These are phyloP conservation scores for Ganoderma leucocontextum DNA, from an alignment of 1,284 basidiomycete species.

Conservation along the genomic window DNA sequence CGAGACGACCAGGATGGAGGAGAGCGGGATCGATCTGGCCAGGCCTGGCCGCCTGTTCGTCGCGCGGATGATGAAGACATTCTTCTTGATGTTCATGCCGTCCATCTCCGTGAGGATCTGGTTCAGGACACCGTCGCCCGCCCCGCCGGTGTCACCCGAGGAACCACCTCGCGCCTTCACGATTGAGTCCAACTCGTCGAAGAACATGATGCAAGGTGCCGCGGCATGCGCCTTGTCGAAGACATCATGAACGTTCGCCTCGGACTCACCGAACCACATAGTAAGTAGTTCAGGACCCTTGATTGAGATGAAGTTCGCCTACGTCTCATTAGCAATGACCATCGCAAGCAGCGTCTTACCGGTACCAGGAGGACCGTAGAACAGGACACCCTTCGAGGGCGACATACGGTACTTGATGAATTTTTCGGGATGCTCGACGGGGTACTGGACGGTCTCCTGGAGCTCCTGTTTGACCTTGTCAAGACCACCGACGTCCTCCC, in stretches of 20 bases:
- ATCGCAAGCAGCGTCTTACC: slow-evolving; percentile 97
- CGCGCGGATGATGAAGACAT: slow-evolving; percentile 98
- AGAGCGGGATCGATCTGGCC: slow-evolving; percentile 98
- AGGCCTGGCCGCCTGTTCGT: slow-evolving; percentile 99
- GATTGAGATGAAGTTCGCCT: slow-evolving; percentile 98
- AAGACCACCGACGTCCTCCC: slow-evolving; percentile 99
- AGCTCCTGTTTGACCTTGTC: slow-evolving; percentile 99
- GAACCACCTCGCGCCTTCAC: slow-evolving; percentile 93
- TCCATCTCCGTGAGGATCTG: slow-evolving; percentile 99
- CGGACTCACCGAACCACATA: slow-evolving; percentile 99
- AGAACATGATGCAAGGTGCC: slow-evolving; percentile 99
- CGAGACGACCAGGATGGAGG: slow-evolving; percentile 97
- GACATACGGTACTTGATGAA: slow-evolving; percentile 99
- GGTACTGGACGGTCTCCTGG: slow-evolving; percentile 99
- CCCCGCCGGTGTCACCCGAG: slow-evolving; percentile 91
- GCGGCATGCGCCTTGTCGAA: slow-evolving; percentile 99
- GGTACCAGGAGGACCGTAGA: slow-evolving; percentile 97
- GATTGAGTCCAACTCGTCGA: slow-evolving; percentile 99
- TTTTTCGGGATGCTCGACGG: slow-evolving; percentile 99
- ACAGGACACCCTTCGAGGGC: slow-evolving; percentile 97
- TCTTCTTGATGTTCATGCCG: slow-evolving; percentile 99
- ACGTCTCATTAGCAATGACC: slow-evolving; percentile 99
- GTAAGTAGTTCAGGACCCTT: slow-evolving; percentile 97
- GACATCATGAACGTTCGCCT: slow-evolving; percentile 98
- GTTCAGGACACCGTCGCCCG: slow-evolving; percentile 96